phyloP scores from a whole-genome alignment of 345 rosid species.

The Eucalyptus erythrocorys region DNA sequence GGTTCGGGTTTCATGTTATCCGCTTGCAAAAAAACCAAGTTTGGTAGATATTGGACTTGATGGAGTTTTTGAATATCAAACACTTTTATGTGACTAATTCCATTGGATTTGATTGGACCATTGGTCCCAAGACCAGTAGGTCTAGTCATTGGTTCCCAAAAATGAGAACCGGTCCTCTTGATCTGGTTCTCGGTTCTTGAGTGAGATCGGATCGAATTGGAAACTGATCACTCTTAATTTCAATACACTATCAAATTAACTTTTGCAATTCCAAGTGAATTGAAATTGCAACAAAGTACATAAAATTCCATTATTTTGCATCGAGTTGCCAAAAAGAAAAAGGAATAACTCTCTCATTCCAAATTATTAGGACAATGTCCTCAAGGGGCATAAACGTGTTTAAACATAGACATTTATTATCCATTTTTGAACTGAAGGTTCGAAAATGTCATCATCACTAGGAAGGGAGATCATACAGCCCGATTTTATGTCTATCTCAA shows the following conservation, averaged over 20 bases:
- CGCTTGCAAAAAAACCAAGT: background rate
- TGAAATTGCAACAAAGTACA: background rate
- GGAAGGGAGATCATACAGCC: no score
- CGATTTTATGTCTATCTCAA: background rate
- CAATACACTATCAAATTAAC: background rate
- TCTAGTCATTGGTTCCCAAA: no score
- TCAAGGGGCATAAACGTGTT: background rate
- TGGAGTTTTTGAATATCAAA: background rate
- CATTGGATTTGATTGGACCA: rapidly evolving
- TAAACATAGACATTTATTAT: background rate
- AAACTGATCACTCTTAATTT: no score
- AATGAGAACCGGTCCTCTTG: no score
- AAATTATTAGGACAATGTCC: background rate
- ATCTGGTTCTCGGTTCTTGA: no score
- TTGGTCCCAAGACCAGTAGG: no score
- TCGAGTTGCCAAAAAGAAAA: background rate
- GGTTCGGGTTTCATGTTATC: background rate
- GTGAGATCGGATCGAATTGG: rapidly evolving
- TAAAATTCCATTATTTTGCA: background rate
- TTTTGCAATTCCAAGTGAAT: background rate
- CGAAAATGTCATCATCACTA: background rate
- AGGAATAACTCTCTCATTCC: background rate
- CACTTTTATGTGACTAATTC: background rate
- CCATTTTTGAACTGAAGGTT: background rate
- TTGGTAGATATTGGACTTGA: background rate